phyloP scores from a whole-genome alignment of 2,329 filamentous ascomycete genomes.

The Emmonsia crescens region DNA sequence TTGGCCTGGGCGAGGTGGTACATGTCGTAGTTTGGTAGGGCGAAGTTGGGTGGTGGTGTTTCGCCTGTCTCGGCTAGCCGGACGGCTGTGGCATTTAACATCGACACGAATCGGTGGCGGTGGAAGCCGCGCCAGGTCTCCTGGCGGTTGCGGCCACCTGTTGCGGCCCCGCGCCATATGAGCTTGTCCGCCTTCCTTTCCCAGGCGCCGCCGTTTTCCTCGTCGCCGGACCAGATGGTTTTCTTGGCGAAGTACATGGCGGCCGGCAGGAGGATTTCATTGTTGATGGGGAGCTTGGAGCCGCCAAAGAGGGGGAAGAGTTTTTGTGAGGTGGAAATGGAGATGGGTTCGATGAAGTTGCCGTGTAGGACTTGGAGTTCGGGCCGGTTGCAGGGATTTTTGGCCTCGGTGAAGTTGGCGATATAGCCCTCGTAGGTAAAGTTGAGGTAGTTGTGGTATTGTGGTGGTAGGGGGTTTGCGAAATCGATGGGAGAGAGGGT shows the following conservation, averaged over 20 bases:
- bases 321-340: slow-evolving; percentile 32
- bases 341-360: slow-evolving; percentile 40
- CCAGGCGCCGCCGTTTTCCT: slow-evolving; percentile 32
- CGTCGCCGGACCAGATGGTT: slow-evolving; percentile 33
- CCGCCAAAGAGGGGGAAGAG: slow-evolving; percentile 42
- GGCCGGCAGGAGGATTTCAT: slow-evolving; percentile 42
- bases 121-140: slow-evolving; percentile 63
- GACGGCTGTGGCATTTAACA: slow-evolving; percentile 58
- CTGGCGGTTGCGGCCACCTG: slow-evolving; percentile 36
- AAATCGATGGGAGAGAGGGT: slow-evolving; percentile 27
- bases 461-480: slow-evolving; percentile 12
- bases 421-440: slow-evolving; percentile 35
- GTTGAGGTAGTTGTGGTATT: slow-evolving; percentile 23
- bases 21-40: slow-evolving; percentile 27
- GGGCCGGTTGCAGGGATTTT: slow-evolving; percentile 37
- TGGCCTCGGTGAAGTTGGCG: slow-evolving; percentile 36
- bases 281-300: slow-evolving; percentile 41
- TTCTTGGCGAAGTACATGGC: slow-evolving; percentile 41
- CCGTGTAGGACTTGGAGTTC: slow-evolving; percentile 38
- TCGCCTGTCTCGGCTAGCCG: slow-evolving; percentile 36
- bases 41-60: slow-evolving; percentile 15
- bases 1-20: slow-evolving; percentile 30
- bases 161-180: slow-evolving; percentile 40
- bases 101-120: slow-evolving; percentile 61
- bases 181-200: slow-evolving; percentile 30